Evolutionary conservation across 2,329 filamentous ascomycete genomes (phyloP).

Genomic region (Diaporthe eres): DNA sequence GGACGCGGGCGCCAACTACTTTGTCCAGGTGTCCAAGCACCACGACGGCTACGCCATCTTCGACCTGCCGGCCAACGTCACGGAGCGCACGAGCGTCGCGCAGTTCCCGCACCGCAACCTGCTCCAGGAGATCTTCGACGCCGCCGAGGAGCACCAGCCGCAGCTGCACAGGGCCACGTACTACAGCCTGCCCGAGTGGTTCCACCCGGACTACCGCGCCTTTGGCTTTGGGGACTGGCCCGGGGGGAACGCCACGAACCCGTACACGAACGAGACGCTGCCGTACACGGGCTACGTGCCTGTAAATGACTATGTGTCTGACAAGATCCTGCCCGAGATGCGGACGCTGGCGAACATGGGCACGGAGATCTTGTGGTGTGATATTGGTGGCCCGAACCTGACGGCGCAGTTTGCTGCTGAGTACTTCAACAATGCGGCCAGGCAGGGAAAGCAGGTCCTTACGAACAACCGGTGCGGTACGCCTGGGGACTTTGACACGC

Average conservation of each 20-base stretch:
- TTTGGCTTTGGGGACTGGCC: conserved; percentile 58
- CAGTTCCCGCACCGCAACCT: conserved; percentile 57
- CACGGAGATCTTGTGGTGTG: conserved; percentile 63
- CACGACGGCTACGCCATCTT: conserved; percentile 63
- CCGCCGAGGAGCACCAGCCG: conserved; percentile 57
- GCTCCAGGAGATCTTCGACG: conserved; percentile 58
- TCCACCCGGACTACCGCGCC: conserved; percentile 56
- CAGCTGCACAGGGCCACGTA: conserved; percentile 59
- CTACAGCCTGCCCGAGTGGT: conserved; percentile 62
- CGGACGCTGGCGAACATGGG: conserved; percentile 56
- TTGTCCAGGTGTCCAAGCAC: conserved; percentile 58
- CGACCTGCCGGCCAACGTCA: conserved; percentile 56
- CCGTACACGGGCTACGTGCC: conserved; percentile 60
- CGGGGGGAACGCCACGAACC: conserved; percentile 59
- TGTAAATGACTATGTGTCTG: conserved; percentile 56
- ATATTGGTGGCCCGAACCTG: conserved; percentile 59
- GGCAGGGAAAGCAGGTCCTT: conserved; percentile 36
- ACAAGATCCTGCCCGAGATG: conserved; percentile 61
- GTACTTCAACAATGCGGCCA: conserved; percentile 58
- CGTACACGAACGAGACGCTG: conserved; percentile 57
- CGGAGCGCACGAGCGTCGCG: conserved; percentile 56
- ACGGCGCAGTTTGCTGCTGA: conserved; percentile 57
- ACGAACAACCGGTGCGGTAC: conserved; percentile 42
- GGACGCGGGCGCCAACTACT: conserved; percentile 52
- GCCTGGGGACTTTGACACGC: conserved; percentile 43